phyloP scores from a whole-genome alignment of 805 yeast species.

The Ogataea parapolymorpha region DNA sequence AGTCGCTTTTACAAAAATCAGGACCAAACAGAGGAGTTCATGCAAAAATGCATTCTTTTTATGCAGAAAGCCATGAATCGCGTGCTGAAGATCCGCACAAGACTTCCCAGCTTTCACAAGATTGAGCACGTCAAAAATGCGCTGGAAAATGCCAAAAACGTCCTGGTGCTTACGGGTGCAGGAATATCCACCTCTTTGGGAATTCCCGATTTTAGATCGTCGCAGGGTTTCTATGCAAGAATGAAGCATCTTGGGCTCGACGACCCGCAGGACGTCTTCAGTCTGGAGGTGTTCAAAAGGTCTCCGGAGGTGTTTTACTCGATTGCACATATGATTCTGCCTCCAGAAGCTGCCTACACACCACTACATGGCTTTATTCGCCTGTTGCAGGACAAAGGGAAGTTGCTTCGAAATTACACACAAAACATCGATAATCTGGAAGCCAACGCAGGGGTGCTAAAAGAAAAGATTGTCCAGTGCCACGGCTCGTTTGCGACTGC shows the following conservation, averaged over 20 bases:
- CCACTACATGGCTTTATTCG: conserved; percentile 82
- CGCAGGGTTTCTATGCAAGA: conserved; percentile 77
- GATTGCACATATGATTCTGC: conserved; percentile 82
- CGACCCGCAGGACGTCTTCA: conserved; percentile 92
- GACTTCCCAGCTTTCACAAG: conserved; percentile 51
- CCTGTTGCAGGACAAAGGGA: conserved; percentile 69
- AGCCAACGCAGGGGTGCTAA: conserved; percentile 67
- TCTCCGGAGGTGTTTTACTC: conserved; percentile 81
- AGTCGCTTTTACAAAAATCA: conserved; percentile 12
- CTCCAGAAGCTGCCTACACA: conserved; percentile 62
- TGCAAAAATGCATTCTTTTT: conserved; percentile 39
- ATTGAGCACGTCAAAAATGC: conserved; percentile 56
- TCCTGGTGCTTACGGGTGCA: conserved; percentile 85
- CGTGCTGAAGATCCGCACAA: conserved; percentile 53
- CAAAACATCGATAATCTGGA: conserved; percentile 90
- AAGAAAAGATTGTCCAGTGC: conserved; percentile 75
- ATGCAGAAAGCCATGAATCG: conserved; percentile 64
- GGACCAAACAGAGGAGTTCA: conserved; percentile 12
- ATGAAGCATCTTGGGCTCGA: conserved; percentile 64
- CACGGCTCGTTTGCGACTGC: conserved; percentile 93
- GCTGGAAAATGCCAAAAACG: conserved; percentile 52
- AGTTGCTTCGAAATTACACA: conserved; percentile 78
- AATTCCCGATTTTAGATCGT: conserved; percentile 88
- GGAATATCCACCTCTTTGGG: conserved; percentile 90
- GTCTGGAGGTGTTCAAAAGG: conserved; percentile 61